Base-by-base conservation (phyloP, 495 filamentous ascomycete species). In the Xylaria flabelliformis region DNA sequence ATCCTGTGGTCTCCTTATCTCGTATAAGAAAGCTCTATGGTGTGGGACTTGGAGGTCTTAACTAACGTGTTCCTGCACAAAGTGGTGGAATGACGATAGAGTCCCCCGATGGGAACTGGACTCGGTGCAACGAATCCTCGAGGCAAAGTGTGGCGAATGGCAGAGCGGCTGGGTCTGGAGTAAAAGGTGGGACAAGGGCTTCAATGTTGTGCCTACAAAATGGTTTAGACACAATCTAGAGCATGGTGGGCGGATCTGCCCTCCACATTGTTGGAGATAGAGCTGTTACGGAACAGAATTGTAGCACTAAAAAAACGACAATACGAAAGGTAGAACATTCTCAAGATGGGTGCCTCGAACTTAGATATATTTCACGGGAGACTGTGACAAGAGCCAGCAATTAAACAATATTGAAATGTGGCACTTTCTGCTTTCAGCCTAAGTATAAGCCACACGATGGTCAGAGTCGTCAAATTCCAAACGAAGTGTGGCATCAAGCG, bases 171-270 rank as follows among this genome's bases (percentile, higher is more conserved):
- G 70, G 76, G 62, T 78, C 15, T 78, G 69, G 61, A 73, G 69
- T 51, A 67, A 78, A 69, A 64, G 72, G 26, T 76, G 76, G 76
- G 59, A 76, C 0, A 76, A 76, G 70, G 67, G 74, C 1, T 78
- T 26, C 24, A 55, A 64, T 39, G 7, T 78, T 17, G 36, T 39
- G 15, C 29, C 71, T n/a, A 63, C 26, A 41, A 13, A 69, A 0
- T 59, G 50, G 50, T 44, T 50, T 10, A 59, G 6, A 36, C 0
- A 36, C 8, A n/a, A 10, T 4, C 0, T 32, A 2, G 5, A 59
- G 0, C 2, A 32, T 15, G 8, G 13, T 1, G 10, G 7, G 17
- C 17, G n/a, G 0, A 2, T 19, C 17, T 59, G 56, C 56, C 56
- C 56, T 36, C 15, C 13, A 2, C 13, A 34, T 9, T 59, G 56